phyloP scores from a whole-genome alignment of 352 stramenopile species.

The Phytophthora kernoviae region DNA sequence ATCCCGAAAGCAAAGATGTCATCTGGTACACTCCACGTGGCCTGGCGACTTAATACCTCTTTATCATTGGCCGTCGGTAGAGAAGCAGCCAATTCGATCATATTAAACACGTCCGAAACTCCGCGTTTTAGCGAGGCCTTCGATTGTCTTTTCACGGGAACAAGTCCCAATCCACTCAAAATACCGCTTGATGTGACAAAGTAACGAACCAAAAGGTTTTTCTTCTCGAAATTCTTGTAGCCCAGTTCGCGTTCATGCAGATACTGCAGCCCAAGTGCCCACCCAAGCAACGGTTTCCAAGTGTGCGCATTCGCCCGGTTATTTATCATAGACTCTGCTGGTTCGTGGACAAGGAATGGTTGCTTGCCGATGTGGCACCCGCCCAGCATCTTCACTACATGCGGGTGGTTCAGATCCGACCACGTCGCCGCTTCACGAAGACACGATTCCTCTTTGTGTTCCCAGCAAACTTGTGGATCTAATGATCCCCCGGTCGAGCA shows the following conservation, averaged over 20 bases:
- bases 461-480: slow-evolving; percentile 12
- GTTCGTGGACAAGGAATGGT: slow-evolving; percentile 33
- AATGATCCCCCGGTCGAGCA: slow-evolving; percentile 15
- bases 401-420: slow-evolving; percentile 34
- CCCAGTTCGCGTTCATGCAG: slow-evolving; percentile 35
- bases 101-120: slow-evolving; percentile 20
- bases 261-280: slow-evolving; percentile 34
- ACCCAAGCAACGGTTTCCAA: slow-evolving; percentile 30
- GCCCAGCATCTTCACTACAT: slow-evolving; percentile 33
- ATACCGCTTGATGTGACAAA: slow-evolving; percentile 24
- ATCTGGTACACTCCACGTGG: slow-evolving; percentile 25
- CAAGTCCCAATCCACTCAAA: slow-evolving; percentile 24
- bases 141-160: slow-evolving; percentile 21
- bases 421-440: slow-evolving; percentile 27
- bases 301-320: slow-evolving; percentile 22
- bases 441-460: slow-evolving; percentile 30
- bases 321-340: slow-evolving; percentile 12
- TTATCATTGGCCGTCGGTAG: slow-evolving; percentile 1
- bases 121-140: slow-evolving; percentile 20
- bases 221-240: slow-evolving; percentile 30
- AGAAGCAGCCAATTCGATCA: slow-evolving; percentile 9
- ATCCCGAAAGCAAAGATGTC: slow-evolving; percentile 30
- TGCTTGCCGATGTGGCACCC: slow-evolving; percentile 32
- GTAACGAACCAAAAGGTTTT: slow-evolving; percentile 19
- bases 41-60: neutral